phyloP scores from a whole-genome alignment of 1,284 basidiomycete genomes.

The Microbotryum violaceum region DNA sequence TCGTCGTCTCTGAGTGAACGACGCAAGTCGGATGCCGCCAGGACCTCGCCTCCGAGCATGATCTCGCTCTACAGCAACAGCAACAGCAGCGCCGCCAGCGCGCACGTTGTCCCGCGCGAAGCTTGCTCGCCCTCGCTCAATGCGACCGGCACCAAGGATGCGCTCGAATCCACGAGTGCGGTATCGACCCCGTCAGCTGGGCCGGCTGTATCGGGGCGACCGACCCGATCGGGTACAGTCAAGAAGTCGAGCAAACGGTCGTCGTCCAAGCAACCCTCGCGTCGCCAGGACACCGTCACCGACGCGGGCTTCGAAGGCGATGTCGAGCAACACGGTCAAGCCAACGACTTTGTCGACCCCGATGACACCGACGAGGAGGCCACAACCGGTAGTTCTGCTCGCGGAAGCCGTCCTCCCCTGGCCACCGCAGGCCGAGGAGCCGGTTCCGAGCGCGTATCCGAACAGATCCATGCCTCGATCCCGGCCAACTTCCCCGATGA shows the following conservation, averaged over 20 bases:
- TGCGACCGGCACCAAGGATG: slow-evolving; percentile 4
- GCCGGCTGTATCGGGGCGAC: neutral
- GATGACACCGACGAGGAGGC: slow-evolving; percentile 9
- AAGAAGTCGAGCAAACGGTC: neutral
- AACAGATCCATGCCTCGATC: slow-evolving; percentile 6
- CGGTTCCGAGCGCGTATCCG: slow-evolving; percentile 1
- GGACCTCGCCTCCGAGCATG: no score
- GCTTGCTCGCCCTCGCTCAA: slow-evolving; percentile 17
- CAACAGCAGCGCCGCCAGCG: no score
- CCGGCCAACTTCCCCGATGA: slow-evolving; percentile 20
- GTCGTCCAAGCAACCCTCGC: slow-evolving; percentile 3
- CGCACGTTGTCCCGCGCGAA: slow-evolving; percentile 6
- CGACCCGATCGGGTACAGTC: slow-evolving; percentile 12
- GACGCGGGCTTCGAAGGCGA: slow-evolving; percentile 29
- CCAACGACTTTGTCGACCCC: slow-evolving; percentile 25
- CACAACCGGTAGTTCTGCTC: neutral
- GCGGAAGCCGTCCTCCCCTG: neutral
- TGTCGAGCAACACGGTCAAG: slow-evolving; percentile 26
- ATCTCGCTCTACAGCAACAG: no score
- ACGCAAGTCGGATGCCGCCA: no score
- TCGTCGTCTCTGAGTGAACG: no score
- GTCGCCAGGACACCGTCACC: neutral
- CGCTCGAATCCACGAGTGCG: no score
- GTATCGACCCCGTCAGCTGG: no score
- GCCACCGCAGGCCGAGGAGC: neutral